Conservation (phyloP, 2,329 filamentous ascomycete species). For the Ceratocystis papillata region DNA sequence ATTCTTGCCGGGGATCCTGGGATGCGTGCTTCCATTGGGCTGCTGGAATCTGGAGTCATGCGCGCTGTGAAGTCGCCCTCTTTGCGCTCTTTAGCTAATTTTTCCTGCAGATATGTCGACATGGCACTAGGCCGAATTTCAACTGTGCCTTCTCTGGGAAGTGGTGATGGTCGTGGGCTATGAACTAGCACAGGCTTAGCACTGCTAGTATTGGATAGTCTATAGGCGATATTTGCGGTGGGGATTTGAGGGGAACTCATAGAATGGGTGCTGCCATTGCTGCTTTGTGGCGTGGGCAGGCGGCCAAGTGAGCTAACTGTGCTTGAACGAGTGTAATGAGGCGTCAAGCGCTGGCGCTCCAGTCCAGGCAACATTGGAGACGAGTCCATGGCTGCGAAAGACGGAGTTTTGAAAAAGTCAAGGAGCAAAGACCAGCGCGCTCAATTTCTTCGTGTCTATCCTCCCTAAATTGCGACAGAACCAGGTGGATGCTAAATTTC, state of each 20-base stretch:
- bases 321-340: slow-evolving; percentile 30
- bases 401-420: background rate
- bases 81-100: slow-evolving; percentile 38
- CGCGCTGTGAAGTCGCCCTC: slow-evolving; percentile 26
- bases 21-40: slow-evolving; percentile 17
- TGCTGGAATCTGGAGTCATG: slow-evolving; percentile 20
- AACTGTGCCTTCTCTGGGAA: slow-evolving; percentile 34
- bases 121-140: slow-evolving; percentile 36
- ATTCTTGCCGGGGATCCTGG: slow-evolving; percentile 21
- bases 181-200: slow-evolving; percentile 31
- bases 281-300: slow-evolving; percentile 33
- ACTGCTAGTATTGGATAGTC: slow-evolving; percentile 35
- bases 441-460: background rate
- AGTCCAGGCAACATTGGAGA: slow-evolving; percentile 37
- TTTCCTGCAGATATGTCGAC: slow-evolving; percentile 46
- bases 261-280: slow-evolving; percentile 36
- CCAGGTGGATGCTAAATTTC: slow-evolving; percentile 5
- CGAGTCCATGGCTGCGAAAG: slow-evolving; percentile 26
- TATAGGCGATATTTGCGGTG: slow-evolving; percentile 31
- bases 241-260: slow-evolving; percentile 32
- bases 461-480: background rate
- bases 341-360: slow-evolving; percentile 36
- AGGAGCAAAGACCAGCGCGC: slow-evolving; percentile 9
- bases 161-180: slow-evolving; percentile 35
- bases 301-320: slow-evolving; percentile 22